Percentiles rank a stretch among this genome's conserved stretches.
Evolutionary conservation across 768 basidiomycete genomes (phyloP).

Genomic region (Hirschioporus abietinus): DNA sequence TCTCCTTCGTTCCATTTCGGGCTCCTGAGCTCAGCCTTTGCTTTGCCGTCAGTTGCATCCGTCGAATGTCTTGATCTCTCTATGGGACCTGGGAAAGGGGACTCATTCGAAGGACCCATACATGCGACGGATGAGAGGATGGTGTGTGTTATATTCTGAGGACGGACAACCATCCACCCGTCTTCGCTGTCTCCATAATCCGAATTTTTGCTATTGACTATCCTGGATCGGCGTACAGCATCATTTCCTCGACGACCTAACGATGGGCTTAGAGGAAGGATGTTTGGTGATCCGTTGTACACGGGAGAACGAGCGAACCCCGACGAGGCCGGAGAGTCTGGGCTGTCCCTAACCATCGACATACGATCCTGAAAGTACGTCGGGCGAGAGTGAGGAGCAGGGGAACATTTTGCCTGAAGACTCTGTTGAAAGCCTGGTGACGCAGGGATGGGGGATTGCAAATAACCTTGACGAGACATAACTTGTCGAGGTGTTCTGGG

Average conservation of each 20-base stretch:
- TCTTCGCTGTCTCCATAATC: background rate
- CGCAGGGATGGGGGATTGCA: background rate
- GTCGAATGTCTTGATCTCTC: background rate
- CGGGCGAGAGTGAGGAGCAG: background rate
- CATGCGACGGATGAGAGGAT: background rate
- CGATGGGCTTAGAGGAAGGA: background rate
- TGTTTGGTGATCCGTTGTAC: background rate
- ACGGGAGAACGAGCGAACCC: background rate
- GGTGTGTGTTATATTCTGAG: background rate
- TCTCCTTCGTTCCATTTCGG: constrained; percentile 15
- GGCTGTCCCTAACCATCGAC: background rate
- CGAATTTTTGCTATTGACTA: background rate
- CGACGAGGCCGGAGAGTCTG: background rate
- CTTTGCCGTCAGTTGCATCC: constrained; percentile 6
- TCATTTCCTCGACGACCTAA: background rate
- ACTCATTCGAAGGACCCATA: background rate
- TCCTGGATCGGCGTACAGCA: background rate
- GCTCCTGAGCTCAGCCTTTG: constrained; percentile 8
- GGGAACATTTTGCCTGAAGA: background rate
- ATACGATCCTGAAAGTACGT: background rate
- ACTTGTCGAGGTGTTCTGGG: background rate
- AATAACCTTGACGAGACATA: background rate
- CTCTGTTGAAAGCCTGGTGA: background rate
- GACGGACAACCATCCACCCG: background rate
- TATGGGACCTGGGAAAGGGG: background rate